Evolutionary conservation across 2,329 filamentous ascomycete species (phyloP).

Genomic region (Alternaria sp.): DNA sequence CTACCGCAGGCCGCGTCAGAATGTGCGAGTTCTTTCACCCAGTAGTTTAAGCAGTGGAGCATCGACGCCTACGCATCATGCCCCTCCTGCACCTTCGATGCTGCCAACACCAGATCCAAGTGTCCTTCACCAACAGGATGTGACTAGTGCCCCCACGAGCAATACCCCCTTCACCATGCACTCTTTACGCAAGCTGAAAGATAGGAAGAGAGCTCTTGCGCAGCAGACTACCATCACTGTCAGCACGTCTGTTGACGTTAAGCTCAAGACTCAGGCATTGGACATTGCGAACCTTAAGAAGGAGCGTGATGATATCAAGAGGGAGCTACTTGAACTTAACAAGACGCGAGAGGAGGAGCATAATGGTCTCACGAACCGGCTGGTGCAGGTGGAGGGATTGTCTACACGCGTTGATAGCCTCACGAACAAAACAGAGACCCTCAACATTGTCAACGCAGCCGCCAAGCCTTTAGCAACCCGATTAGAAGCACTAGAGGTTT

Average conservation of each 20-base stretch:
- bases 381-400: neutral
- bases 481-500: neutral
- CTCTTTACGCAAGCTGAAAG: conserved; percentile 9
- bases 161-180: conserved; percentile 2
- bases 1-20: conserved; percentile 9
- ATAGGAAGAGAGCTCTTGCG: conserved; percentile 9
- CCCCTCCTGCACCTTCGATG: conserved; percentile 32
- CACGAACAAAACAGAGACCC: neutral
- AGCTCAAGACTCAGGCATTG: conserved; percentile 6
- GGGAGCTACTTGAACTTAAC: conserved; percentile 4
- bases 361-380: neutral
- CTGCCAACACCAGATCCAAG: conserved; percentile 5
- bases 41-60: conserved; percentile 20
- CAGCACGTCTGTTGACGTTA: neutral
- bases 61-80: conserved; percentile 27
- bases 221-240: neutral
- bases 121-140: neutral
- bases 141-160: neutral
- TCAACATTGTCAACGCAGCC: neutral
- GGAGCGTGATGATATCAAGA: conserved; percentile 9
- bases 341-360: neutral
- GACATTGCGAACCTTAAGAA: conserved; percentile 13
- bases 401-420: neutral
- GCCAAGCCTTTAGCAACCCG: neutral
- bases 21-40: conserved; percentile 4